Evolutionary conservation across 139 green algal species (phyloP).

Genomic region (Tetraselmis chui): DNA sequence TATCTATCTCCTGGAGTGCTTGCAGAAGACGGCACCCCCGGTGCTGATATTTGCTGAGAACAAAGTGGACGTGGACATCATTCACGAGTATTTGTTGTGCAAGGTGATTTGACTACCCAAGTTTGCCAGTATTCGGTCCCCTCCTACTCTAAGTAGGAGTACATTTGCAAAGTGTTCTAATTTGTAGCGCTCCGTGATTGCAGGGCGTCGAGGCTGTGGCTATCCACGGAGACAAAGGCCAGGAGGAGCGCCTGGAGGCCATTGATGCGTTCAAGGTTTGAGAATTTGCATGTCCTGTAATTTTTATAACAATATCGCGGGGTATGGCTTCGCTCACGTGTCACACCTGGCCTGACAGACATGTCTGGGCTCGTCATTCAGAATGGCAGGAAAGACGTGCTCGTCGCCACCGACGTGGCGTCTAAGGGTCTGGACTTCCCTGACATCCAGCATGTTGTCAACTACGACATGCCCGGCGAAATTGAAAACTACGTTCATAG

Average conservation of each 20-base stretch:
- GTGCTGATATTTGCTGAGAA: constrained; percentile 98
- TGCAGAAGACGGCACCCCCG: constrained; percentile 96
- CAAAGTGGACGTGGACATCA: constrained; percentile 92
- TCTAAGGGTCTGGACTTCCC: constrained; percentile 87
- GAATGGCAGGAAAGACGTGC: constrained; percentile 73
- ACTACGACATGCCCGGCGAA: constrained; percentile 98
- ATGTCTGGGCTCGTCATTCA: not conserved
- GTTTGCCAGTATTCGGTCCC: not conserved
- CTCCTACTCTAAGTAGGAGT: not conserved
- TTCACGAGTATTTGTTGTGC: constrained; percentile 90
- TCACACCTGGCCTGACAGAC: not conserved
- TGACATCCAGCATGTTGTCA: constrained; percentile 96
- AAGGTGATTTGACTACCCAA: constrained; percentile 32
- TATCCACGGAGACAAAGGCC: constrained; percentile 93
- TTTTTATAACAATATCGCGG: not conserved
- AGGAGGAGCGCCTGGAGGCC: constrained; percentile 77
- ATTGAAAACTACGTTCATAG: constrained; percentile 99
- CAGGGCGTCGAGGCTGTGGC: constrained; percentile 92
- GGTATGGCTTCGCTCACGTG: not conserved
- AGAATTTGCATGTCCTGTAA: constrained; percentile 1
- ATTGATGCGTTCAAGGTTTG: constrained; percentile 90
- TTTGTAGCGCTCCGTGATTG: not conserved
- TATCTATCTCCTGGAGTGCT: constrained; percentile 86
- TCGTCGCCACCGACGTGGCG: constrained; percentile 96
- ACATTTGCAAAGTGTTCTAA: not conserved